Evolutionary conservation across 1,284 basidiomycete species (phyloP).

Genomic region (Meripilus lineatus): DNA sequence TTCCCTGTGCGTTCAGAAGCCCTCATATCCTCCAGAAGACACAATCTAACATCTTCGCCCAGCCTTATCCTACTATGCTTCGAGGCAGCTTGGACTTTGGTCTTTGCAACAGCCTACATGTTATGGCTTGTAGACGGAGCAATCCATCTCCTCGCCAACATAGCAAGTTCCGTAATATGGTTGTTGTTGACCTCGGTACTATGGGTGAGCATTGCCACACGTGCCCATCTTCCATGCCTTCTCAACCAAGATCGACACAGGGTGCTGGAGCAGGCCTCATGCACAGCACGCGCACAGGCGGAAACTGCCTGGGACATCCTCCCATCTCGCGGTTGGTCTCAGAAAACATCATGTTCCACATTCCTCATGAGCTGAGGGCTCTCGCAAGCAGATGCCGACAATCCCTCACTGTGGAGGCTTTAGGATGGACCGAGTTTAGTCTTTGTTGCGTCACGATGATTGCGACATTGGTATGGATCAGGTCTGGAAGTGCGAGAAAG

Average conservation of each 20-base stretch:
- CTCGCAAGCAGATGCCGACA: slow-evolving; percentile 52
- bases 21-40: slow-evolving; percentile 2
- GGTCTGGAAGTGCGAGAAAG: slow-evolving; percentile 37
- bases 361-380: slow-evolving; percentile 8
- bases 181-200: slow-evolving; percentile 54
- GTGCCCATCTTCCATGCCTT: background rate
- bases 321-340: slow-evolving; percentile 44
- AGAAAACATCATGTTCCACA: slow-evolving; percentile 7
- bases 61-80: slow-evolving; percentile 60
- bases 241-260: slow-evolving; percentile 29
- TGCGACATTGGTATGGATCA: slow-evolving; percentile 60
- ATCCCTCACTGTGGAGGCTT: slow-evolving; percentile 62
- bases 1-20: slow-evolving; percentile 46
- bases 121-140: slow-evolving; percentile 65
- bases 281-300: slow-evolving; percentile 54
- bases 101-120: slow-evolving; percentile 65
- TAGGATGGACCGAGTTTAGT: slow-evolving; percentile 73
- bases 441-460: slow-evolving; percentile 56
- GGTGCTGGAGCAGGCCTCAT: slow-evolving; percentile 62
- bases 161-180: slow-evolving; percentile 76
- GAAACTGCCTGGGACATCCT: slow-evolving; percentile 48
- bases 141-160: slow-evolving; percentile 60
- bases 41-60: too few species aligned
- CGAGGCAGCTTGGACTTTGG: slow-evolving; percentile 62
- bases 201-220: slow-evolving; percentile 45